Evolutionary conservation across 2,329 filamentous ascomycete genomes (phyloP), one percentile per base, ranked within the genome.

Genomic region (Pseudogymnoascus sp.): DNA sequence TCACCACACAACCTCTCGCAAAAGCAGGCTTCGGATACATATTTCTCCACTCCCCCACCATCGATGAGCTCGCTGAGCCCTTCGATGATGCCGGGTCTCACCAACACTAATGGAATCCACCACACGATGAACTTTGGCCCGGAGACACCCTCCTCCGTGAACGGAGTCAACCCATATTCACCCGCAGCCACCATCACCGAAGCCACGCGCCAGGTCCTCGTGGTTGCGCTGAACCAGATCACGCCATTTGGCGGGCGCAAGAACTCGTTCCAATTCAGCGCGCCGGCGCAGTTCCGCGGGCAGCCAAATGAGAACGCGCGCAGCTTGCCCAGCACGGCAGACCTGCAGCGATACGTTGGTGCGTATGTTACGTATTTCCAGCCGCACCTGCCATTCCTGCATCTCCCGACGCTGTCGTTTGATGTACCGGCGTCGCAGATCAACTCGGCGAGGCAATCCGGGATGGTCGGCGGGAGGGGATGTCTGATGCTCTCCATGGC

Each of bases 361-460:
- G 89, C 93, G 65, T 98, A 97, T 77, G 86, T 98, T 71, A 87
- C 87, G 68, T 96, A 91, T 75, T 96, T 96, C 76, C 93, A 97
- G 73, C 93, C 93, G 21, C 93, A 98, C 75, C 78, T 96, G 66
- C 93, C 95, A n/a, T 96, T 98, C 76, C 80, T 96, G 66, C 93
- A 98, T 77, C 85, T 96, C 69, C 88, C 93, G 62, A 96, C 93
- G 14, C 81, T 98, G 67, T 92, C 92, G 45, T 97, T 98, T 78
- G 92, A 96, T 72, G 85, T 90, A 62, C 83, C 90, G 62, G 81
- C 89, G 57, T 86, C 86, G 68, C 81, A 85, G 51, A 84, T 85
- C 66, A 86, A 85, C 72, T 83, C 83, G 65, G 80, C 85, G 66
- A 81, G 80, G 74, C 74, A 83, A 78, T 75, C 82, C 78, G 80